phyloP scores from a whole-genome alignment of 192 early-diverging fungal species.

The Gonapodya prolifera region DNA sequence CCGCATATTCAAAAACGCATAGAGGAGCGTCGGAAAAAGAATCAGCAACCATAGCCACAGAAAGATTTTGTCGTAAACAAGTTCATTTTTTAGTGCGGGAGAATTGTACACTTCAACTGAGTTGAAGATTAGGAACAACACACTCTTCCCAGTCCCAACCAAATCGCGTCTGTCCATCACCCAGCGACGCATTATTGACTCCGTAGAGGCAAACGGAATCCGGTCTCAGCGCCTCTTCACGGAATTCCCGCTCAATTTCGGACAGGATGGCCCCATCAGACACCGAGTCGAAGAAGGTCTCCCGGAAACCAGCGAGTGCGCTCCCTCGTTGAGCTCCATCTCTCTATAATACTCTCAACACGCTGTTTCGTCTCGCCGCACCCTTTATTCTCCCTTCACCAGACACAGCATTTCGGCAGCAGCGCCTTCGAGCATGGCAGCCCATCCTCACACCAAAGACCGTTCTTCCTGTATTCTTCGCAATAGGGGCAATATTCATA shows the following conservation, averaged over 20 bases:
- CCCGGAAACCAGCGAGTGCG: not conserved
- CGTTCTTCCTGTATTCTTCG: slow-evolving; percentile 89
- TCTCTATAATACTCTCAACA: not conserved
- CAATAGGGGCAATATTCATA: slow-evolving; percentile 87
- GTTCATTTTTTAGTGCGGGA: not conserved
- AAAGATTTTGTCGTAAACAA: not conserved
- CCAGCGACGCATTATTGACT: no score
- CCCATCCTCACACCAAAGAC: slow-evolving; percentile 96
- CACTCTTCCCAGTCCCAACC: no score
- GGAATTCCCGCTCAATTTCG: not conserved
- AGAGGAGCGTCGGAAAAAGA: not conserved
- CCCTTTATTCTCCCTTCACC: slow-evolving; percentile 6
- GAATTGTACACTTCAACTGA: not conserved
- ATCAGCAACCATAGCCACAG: not conserved
- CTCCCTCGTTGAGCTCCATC: not conserved
- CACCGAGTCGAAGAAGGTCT: not conserved
- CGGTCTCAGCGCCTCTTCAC: no score
- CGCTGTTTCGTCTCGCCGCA: not conserved
- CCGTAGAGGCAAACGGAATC: no score
- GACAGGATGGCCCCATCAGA: not conserved
- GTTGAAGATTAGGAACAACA: not conserved
- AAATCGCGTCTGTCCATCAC: no score
- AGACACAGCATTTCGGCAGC: slow-evolving; percentile 99
- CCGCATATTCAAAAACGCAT: not conserved
- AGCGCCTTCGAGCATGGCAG: slow-evolving; percentile 98